A percentile compares a stretch with the other conserved stretches of the same genome.
Conservation (phyloP, 2,329 filamentous ascomycete species). For the Ambrosiella beaveri region DNA sequence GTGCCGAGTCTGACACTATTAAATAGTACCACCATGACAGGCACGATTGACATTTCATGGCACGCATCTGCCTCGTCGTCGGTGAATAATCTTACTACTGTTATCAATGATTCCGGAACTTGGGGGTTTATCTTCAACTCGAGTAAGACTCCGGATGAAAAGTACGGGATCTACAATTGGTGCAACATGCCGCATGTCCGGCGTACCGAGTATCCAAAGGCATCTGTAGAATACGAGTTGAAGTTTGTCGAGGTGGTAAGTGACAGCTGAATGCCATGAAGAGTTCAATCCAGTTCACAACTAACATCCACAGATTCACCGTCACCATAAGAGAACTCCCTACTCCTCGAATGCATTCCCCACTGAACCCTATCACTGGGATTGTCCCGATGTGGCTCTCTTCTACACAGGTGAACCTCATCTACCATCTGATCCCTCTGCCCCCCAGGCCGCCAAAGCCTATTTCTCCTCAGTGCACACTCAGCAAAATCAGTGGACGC, state of each 20-base stretch:
- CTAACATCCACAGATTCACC: constrained; percentile 39
- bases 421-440: constrained; percentile 29
- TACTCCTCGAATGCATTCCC: constrained; percentile 66
- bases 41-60: constrained; percentile 32
- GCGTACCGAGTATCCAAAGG: constrained; percentile 41
- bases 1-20: background rate
- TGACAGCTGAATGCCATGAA: constrained; percentile 10
- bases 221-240: constrained; percentile 40
- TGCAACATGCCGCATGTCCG: constrained; percentile 84
- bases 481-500: constrained; percentile 47
- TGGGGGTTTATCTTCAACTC: constrained; percentile 62
- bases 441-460: constrained; percentile 18
- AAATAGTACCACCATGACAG: constrained; percentile 2
- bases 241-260: constrained; percentile 59
- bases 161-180: constrained; percentile 57
- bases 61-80: constrained; percentile 35
- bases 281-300: background rate
- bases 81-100: constrained; percentile 44
- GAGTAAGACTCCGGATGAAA: constrained; percentile 36
- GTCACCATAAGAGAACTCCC: constrained; percentile 72
- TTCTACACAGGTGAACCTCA: constrained; percentile 51
- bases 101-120: constrained; percentile 40
- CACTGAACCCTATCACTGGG: constrained; percentile 52
- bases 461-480: constrained; percentile 51
- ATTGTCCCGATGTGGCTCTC: constrained; percentile 52